phyloP scores from a whole-genome alignment of 345 rosid genomes.

The Linum lewisii region DNA sequence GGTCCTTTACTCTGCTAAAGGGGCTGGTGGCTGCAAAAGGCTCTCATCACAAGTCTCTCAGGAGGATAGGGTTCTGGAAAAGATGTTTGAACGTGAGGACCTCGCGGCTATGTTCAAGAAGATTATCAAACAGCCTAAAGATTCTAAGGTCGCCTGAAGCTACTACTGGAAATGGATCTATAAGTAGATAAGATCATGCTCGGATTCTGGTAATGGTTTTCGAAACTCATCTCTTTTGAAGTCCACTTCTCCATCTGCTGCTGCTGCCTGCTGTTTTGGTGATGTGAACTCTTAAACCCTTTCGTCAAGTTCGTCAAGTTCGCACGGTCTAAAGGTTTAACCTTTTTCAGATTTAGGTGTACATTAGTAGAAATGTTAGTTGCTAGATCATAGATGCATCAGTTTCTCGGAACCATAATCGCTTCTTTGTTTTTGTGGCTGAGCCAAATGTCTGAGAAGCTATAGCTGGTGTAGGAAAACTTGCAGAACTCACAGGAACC shows the following conservation, averaged over 20 bases:
- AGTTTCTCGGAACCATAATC: neutral
- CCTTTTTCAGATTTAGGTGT: neutral
- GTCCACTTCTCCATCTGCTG: neutral
- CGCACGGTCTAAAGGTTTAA: neutral
- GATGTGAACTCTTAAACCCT: neutral
- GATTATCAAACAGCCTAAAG: constrained; percentile 27
- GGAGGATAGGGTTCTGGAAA: constrained; percentile 29
- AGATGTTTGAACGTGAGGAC: constrained; percentile 16
- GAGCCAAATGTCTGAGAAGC: neutral
- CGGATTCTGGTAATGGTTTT: too few relatives aligned
- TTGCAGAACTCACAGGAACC: too few relatives aligned
- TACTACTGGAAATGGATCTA: neutral
- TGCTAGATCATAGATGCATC: neutral
- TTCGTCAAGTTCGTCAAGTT: too few relatives aligned
- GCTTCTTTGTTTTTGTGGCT: neutral
- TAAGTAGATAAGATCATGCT: too few relatives aligned
- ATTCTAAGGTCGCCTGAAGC: constrained; percentile 2
- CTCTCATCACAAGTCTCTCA: neutral
- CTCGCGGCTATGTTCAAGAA: constrained; percentile 18
- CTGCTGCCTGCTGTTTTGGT: neutral
- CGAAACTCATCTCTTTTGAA: too few relatives aligned
- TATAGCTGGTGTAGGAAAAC: too few relatives aligned
- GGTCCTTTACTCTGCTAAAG: constrained; percentile 33
- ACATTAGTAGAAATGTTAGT: neutral
- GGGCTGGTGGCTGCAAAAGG: neutral